A percentile compares a stretch with the other conserved stretches of the same genome.
These are phyloP conservation scores for Mycena floridula DNA, from an alignment of 768 basidiomycete genomes.

Conservation along the genomic window DNA sequence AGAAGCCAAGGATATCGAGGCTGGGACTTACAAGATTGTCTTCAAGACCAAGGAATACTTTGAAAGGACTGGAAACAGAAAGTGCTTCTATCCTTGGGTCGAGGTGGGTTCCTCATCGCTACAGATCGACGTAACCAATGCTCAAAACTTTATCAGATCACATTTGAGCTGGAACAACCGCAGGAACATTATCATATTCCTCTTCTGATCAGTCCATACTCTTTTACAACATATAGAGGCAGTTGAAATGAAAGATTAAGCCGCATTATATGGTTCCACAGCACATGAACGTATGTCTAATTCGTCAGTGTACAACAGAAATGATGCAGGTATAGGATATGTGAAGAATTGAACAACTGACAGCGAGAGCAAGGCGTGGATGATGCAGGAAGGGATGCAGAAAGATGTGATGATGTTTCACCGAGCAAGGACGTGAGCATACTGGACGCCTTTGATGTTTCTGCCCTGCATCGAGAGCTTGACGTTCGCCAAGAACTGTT, in stretches of 20 bases:
- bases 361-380: conserved; percentile 1
- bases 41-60: conserved; percentile 87
- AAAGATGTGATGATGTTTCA: conserved; percentile 15
- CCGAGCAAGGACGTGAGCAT: conserved; percentile 64
- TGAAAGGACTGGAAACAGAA: conserved; percentile 45
- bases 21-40: conserved; percentile 76
- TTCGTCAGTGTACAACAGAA: conserved; percentile 10
- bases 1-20: conserved; percentile 31
- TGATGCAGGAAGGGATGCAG: no score
- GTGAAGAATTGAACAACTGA: no score
- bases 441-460: conserved; percentile 69
- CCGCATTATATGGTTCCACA: no score
- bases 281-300: not conserved
- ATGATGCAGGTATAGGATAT: conserved; percentile 1
- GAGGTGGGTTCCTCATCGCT: conserved; percentile 48
- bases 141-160: conserved; percentile 63
- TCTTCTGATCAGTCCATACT: conserved; percentile 85
- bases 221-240: conserved; percentile 91
- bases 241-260: conserved; percentile 46
- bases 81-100: conserved; percentile 86
- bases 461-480: conserved; percentile 82
- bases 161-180: conserved; percentile 67
- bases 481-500: conserved; percentile 80
- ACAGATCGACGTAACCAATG: conserved; percentile 2
- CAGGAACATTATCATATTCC: conserved; percentile 89